phyloP scores from a whole-genome alignment of 2,329 filamentous ascomycete species.

The Alternaria infectoria region DNA sequence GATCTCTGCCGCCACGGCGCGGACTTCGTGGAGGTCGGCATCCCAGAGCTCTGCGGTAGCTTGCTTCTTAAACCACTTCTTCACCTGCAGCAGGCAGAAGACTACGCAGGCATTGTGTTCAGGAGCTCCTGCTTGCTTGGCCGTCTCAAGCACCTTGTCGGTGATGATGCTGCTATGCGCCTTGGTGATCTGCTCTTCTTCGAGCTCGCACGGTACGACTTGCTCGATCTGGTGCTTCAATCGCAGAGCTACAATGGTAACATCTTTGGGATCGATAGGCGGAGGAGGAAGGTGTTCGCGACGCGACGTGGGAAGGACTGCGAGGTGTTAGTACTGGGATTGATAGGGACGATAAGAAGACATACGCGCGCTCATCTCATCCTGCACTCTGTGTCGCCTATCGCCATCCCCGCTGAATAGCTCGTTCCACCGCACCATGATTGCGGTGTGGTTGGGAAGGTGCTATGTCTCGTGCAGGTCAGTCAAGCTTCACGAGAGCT shows the following conservation, averaged over 20 bases:
- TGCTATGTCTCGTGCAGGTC: neutral
- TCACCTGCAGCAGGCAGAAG: conserved; percentile 77
- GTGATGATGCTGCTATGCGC: conserved; percentile 90
- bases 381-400: conserved; percentile 47
- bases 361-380: conserved; percentile 52
- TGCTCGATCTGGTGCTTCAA: conserved; percentile 90
- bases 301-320: conserved; percentile 70
- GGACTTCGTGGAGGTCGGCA: conserved; percentile 78
- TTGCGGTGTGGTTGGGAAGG: neutral
- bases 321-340: conserved; percentile 8
- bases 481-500: neutral
- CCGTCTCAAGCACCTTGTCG: conserved; percentile 75
- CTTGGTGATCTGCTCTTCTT: conserved; percentile 73
- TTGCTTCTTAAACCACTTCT: conserved; percentile 81
- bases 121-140: conserved; percentile 78
- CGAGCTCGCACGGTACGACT: conserved; percentile 87
- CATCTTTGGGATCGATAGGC: conserved; percentile 75
- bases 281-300: conserved; percentile 65
- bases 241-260: conserved; percentile 87
- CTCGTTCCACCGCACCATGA: conserved; percentile 50
- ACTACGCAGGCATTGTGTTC: conserved; percentile 82
- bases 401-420: conserved; percentile 49
- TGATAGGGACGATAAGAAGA: conserved; percentile 5
- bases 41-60: conserved; percentile 87
- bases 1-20: conserved; percentile 85